Base-by-base conservation (phyloP, 148 eudicot genomes). In the Rhododendron simsii region DNA sequence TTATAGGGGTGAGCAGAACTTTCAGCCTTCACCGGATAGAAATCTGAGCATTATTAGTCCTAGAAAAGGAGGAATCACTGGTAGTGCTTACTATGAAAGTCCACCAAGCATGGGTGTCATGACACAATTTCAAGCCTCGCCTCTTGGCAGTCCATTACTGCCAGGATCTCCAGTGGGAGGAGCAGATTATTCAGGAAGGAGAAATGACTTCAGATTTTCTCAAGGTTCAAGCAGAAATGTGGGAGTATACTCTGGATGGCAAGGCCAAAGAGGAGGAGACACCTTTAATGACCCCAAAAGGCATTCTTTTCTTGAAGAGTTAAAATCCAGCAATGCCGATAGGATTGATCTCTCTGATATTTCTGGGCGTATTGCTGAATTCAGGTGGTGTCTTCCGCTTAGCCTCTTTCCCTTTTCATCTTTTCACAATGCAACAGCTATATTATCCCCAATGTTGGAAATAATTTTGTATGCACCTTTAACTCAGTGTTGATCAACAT, bases 401-500 rank as follows among this genome's bases (percentile, higher is more conserved):
- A 30, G 55, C n/a, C 45, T 76, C 39, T 67, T 44, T 81, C 12
- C 79, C 85, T 50, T 78, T 45, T 44, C 83, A 78, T 59, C 47
- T 37, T 21, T 44, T 41, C 67, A 59, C 67, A 44, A 20, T 71
- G 61, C 37, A 5, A 74, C n/a, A 47, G 16, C 74, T 41, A 71
- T 65, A 41, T 41, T 39, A 41, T 76, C 14, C 41, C 73, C n/a
- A 77, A 7, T 85, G 48, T 63, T 39, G 59, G 65, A 59, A 84
- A 4, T 78, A 26, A 78, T 57, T 78, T 16, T 23, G 30, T 47
- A 26, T 78, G 53, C 44, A 50, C 55, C n/a, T 84, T 80, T 28
- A 83, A 88, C 88, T 88, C 93, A 96, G 99, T 84, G 92, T 90
- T 81, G 99, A 96, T 94, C 99, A 96, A 87, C 98, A 96, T 83